A percentile compares a stretch with the other conserved stretches of the same genome.
These are phyloP conservation scores for Xylaria cubensis DNA, from an alignment of 495 filamentous ascomycete genomes.

Conservation along the genomic window DNA sequence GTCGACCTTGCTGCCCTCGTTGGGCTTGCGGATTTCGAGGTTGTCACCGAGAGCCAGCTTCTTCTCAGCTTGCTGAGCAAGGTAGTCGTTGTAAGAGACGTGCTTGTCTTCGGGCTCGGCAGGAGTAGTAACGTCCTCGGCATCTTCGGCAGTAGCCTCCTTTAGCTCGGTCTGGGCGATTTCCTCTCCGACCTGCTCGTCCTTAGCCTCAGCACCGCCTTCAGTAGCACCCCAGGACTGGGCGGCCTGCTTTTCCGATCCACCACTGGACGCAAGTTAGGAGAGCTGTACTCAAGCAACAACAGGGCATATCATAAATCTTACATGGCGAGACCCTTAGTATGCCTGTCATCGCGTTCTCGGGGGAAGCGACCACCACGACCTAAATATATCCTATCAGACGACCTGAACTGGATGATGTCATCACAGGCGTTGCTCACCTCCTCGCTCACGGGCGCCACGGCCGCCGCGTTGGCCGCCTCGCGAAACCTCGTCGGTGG, in stretches of 20 bases:
- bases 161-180: constrained; percentile 84
- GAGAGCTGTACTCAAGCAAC: background rate
- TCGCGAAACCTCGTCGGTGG: constrained; percentile 70
- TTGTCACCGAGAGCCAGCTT: constrained; percentile 71
- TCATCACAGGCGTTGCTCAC: constrained; percentile 48
- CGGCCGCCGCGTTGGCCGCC: constrained; percentile 59
- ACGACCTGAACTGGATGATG: background rate
- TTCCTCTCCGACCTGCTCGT: constrained; percentile 85
- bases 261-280: constrained; percentile 58
- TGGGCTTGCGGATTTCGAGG: constrained; percentile 80
- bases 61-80: constrained; percentile 84
- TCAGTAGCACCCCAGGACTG: constrained; percentile 87
- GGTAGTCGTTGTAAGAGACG: constrained; percentile 86
- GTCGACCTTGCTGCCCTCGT: constrained; percentile 82
- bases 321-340: constrained; percentile 74
- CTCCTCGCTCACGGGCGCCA: constrained; percentile 66
- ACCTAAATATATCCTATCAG: constrained; percentile 42
- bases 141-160: constrained; percentile 59
- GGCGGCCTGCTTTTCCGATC: constrained; percentile 86
- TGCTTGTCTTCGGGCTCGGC: constrained; percentile 84
- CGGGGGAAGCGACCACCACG: constrained; percentile 54
- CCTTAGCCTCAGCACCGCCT: constrained; percentile 80
- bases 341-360: constrained; percentile 81
- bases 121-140: constrained; percentile 44
- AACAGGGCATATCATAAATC: constrained; percentile 20